Percentiles rank a stretch among this genome's conserved stretches.
Evolutionary conservation across 306 rosid species (phyloP).

Genomic region (Myrica gale): DNA sequence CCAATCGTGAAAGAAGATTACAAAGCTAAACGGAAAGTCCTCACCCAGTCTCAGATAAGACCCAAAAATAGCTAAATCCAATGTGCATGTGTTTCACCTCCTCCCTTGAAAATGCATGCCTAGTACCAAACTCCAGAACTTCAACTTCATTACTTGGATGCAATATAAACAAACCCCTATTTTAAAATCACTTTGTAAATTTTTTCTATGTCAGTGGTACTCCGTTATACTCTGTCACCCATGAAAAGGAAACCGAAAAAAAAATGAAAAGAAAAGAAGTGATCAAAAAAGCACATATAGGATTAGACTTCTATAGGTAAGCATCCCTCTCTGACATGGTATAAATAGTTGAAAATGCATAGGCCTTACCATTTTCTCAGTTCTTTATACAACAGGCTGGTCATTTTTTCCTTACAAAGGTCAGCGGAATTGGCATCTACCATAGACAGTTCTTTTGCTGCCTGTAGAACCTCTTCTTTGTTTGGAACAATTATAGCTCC

Average conservation of each 20-base stretch:
- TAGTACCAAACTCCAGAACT: not conserved
- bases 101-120: not conserved
- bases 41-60: not conserved
- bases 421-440: constrained; percentile 51
- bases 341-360: constrained; percentile 15
- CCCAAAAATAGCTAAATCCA: not conserved
- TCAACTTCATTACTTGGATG: not conserved
- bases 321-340: not conserved
- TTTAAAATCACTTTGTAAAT: not conserved
- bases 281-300: not conserved
- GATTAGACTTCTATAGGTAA: not conserved
- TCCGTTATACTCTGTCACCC: too few species aligned
- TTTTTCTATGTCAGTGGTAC: not conserved
- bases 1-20: not conserved
- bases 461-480: constrained; percentile 67
- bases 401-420: constrained; percentile 50
- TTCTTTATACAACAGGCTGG: constrained; percentile 56
- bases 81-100: not conserved
- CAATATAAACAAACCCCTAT: not conserved
- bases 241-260: too few species aligned
- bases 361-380: constrained; percentile 56
- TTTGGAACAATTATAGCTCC: constrained; percentile 92
- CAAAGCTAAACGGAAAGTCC: not conserved
- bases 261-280: not conserved
- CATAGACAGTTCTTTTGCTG: constrained; percentile 52